Evolutionary conservation across 768 basidiomycete genomes (phyloP), one percentile per base, ranked within the genome.

Genomic region (Boletus bicolor): DNA sequence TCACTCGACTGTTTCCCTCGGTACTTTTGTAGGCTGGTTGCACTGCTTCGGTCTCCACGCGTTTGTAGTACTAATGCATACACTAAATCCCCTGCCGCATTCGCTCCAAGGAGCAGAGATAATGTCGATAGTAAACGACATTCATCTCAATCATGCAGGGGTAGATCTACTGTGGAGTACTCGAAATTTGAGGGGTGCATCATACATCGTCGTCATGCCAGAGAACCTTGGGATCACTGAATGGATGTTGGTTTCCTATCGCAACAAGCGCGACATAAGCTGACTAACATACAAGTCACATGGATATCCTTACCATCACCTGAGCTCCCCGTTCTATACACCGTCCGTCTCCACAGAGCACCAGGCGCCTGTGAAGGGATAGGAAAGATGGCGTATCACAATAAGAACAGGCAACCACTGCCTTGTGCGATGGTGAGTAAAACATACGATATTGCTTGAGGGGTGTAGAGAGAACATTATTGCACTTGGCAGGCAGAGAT

Each of bases 381-480:
- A 47, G 52, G 36, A 44, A 57, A 55, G 45, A 60, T 55, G 55
- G 53, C 49, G 53, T 57, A 60, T 64, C 63, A 63, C 59, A 70
- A 58, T 63, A 59, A 32, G 49, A 60, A 55, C 39, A 53, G 55
- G 46, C 51, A 47, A 42, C 57, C 46, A 52, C 42, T 58, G 56
- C 61, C 53, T 54, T 43, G 63, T 58, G 55, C 51, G 58, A 52
- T 53, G 50, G 30, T 26, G 56, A 58, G 62, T 63, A 61, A 60
- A 58, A 64, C 58, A 69, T 73, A 72, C 58, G 57, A 63, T 68
- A 65, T 53, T 64, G 66, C 72, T 64, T 55, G 70, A 68, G 47
- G 52, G 39, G 38, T 56, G 68, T 66, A 53, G 43, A 55, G 49
- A 55, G 50, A 64, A 53, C 64, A 57, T 63, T 67, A 64, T 63